These are phyloP conservation scores for Suillus subluteus DNA, from an alignment of 768 basidiomycete species.

Conservation along the genomic window DNA sequence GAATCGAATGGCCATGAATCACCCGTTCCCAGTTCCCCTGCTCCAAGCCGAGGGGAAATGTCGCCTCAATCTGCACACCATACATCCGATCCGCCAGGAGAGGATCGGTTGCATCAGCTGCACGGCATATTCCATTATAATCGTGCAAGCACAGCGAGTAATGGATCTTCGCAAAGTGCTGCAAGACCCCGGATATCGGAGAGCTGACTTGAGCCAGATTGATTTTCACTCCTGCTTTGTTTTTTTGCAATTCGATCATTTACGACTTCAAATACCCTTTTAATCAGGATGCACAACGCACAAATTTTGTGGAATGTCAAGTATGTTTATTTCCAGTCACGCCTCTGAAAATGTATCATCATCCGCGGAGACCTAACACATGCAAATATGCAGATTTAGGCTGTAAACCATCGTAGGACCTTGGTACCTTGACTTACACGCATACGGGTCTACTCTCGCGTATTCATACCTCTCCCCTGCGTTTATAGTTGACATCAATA, in stretches of 20 bases:
- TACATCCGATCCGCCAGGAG: conserved; percentile 41
- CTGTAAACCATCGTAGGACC: neutral
- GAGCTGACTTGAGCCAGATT: conserved; percentile 19
- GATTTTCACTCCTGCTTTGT: conserved; percentile 17
- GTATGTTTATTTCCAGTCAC: neutral
- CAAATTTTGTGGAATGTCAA: conserved; percentile 16
- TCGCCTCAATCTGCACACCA: conserved; percentile 40
- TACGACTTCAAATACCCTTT: conserved; percentile 23
- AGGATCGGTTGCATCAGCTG: conserved; percentile 72
- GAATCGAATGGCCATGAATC: conserved; percentile 56
- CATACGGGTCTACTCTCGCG: neutral
- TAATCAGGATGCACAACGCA: conserved; percentile 34
- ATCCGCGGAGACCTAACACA: neutral
- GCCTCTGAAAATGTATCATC: neutral
- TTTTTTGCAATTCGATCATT: conserved; percentile 11
- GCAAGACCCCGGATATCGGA: conserved; percentile 19
- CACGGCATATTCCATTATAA: conserved; percentile 84
- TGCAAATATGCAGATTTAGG: neutral
- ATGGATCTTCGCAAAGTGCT: conserved; percentile 39
- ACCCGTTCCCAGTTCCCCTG: conserved; percentile 33
- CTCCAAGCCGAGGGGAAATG: conserved; percentile 29
- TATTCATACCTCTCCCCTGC: neutral
- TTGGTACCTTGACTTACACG: neutral
- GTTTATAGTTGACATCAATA: neutral
- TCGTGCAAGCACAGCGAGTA: conserved; percentile 63